Conservation (phyloP, 225 moss, liverwort and hornwort genomes). For the Climacium dendroides region DNA sequence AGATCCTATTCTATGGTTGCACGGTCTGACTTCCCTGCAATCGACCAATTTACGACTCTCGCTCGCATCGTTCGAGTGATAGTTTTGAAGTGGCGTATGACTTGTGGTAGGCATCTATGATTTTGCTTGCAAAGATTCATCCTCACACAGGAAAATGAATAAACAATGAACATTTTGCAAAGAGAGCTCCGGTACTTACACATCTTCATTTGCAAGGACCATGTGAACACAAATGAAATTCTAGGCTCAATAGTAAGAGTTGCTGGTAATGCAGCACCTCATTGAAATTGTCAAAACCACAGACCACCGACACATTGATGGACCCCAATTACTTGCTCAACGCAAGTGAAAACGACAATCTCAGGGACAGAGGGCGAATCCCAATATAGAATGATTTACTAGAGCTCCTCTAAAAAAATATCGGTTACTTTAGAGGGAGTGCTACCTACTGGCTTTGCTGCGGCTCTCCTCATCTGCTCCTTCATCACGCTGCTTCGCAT, state of each 20-base stretch:
- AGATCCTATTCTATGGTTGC: neutral
- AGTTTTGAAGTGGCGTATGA: neutral
- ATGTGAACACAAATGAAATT: neutral
- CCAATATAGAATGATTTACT: neutral
- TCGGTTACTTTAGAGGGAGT: neutral
- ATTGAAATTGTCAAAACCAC: neutral
- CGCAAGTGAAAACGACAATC: neutral
- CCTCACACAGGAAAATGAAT: neutral
- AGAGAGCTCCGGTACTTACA: neutral
- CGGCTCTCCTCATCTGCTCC: neutral
- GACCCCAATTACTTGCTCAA: neutral
- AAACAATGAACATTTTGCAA: neutral
- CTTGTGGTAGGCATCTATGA: neutral
- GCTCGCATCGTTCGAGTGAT: too few species aligned
- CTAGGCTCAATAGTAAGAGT: neutral
- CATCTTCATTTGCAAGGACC: neutral
- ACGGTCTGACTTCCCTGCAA: neutral
- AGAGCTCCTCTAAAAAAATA: neutral
- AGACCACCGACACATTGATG: neutral
- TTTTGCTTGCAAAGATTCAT: neutral
- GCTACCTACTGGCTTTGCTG: neutral
- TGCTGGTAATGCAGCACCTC: neutral
- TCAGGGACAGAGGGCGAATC: neutral
- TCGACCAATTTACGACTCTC: neutral
- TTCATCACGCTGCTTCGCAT: constrained; percentile 31